A percentile compares a stretch with the other conserved stretches of the same genome.
These are phyloP conservation scores for Hibiscus trionum DNA, from an alignment of 345 rosid species.

Conservation along the genomic window DNA sequence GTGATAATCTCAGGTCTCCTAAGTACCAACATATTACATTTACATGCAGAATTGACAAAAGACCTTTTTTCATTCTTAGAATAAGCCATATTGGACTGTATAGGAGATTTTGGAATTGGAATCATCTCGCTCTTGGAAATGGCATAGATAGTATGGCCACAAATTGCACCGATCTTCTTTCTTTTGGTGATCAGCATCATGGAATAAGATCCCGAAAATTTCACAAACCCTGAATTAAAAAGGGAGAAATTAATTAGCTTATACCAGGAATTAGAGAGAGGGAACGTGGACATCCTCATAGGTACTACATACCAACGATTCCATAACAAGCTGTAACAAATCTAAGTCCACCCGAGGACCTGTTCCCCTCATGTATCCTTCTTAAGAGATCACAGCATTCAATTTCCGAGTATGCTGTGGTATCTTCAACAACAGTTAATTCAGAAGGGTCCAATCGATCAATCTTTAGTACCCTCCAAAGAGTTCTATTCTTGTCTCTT, in stretches of 20 bases:
- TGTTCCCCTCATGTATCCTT: conserved; percentile 79
- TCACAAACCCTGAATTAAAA: conserved; percentile 58
- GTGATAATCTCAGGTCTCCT: conserved; percentile 29
- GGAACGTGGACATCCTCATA: background rate
- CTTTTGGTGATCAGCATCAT: conserved; percentile 86
- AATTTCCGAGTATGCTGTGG: conserved; percentile 49
- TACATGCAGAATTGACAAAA: conserved; percentile 83
- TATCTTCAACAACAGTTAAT: conserved; percentile 59
- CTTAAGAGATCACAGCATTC: conserved; percentile 63
- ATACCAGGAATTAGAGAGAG: background rate
- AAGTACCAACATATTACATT: conserved; percentile 59
- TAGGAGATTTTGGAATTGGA: conserved; percentile 59
- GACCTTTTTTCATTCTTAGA: conserved; percentile 98
- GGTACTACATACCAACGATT: conserved; percentile 59
- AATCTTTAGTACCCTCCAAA: conserved; percentile 80
- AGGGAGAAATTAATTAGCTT: conserved; percentile 12
- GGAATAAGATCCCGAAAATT: conserved; percentile 88
- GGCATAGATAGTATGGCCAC: conserved; percentile 72
- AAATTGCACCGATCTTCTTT: conserved; percentile 74
- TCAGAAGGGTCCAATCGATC: conserved; percentile 65
- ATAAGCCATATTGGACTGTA: conserved; percentile 69
- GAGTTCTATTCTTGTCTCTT: conserved; percentile 61
- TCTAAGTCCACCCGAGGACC: conserved; percentile 74
- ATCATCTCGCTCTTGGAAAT: conserved; percentile 65
- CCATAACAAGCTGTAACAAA: conserved; percentile 78